Percentiles rank a stretch among this genome's conserved stretches.
Evolutionary conservation across 768 basidiomycete genomes (phyloP).

Genomic region (Xanthoconium purpureum): DNA sequence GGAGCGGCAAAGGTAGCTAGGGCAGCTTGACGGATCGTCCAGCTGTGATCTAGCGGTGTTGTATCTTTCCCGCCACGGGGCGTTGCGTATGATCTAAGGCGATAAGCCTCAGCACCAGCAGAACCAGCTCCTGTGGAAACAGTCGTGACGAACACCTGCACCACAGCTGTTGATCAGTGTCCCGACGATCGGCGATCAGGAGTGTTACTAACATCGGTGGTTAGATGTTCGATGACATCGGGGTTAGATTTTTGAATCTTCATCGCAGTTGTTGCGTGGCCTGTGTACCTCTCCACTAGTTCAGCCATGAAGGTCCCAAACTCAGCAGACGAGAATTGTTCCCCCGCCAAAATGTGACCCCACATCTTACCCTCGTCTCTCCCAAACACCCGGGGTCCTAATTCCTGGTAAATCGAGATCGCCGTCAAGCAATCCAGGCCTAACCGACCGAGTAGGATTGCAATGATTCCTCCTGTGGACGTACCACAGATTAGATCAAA

Average conservation of each 20-base stretch:
- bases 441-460: not conserved
- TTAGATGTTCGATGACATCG: not conserved
- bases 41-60: not conserved
- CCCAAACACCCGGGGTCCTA: not conserved
- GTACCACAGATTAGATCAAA: not conserved
- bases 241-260: not conserved
- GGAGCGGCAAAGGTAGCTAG: not conserved
- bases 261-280: not conserved
- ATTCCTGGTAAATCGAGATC: not conserved
- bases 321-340: not conserved
- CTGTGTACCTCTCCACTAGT: not conserved
- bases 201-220: not conserved
- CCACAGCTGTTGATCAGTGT: not conserved
- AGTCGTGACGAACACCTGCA: not conserved
- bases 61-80: not conserved
- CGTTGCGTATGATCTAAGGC: not conserved
- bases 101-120: not conserved
- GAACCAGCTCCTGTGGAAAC: not conserved
- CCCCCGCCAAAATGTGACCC: not conserved
- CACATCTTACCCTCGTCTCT: not conserved
- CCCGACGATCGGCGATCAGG: not conserved
- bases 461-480: not conserved
- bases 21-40: not conserved
- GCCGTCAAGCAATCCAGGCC: not conserved
- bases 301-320: not conserved